phyloP scores from a whole-genome alignment of 2,329 filamentous ascomycete species.

The Incumbomyces delicatus region DNA sequence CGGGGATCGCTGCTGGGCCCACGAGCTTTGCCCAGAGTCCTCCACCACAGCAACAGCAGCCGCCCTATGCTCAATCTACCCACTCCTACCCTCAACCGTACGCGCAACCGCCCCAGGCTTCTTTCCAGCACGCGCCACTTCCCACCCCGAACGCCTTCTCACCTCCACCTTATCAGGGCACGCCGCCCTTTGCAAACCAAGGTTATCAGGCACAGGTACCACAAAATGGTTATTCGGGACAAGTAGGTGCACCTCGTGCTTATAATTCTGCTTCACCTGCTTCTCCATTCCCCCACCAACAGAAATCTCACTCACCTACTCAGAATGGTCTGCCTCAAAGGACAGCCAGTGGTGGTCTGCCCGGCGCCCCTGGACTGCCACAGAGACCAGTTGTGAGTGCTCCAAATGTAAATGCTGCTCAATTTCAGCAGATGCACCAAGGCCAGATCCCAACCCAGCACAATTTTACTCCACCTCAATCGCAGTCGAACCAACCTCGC shows the following conservation, averaged over 20 bases:
- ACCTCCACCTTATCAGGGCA: conserved; percentile 19
- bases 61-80: conserved; percentile 4
- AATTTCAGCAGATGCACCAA: conserved; percentile 50
- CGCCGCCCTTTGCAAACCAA: conserved; percentile 29
- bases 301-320: conserved; percentile 25
- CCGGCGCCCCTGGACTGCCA: conserved; percentile 48
- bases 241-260: conserved; percentile 24
- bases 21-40: conserved; percentile 4
- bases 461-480: conserved; percentile 15
- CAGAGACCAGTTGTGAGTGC: conserved; percentile 51
- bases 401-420: conserved; percentile 42
- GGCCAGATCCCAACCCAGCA: conserved; percentile 34
- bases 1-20: conserved; percentile 11
- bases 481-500: not conserved
- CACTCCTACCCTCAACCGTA: conserved; percentile 14
- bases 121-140: conserved; percentile 17
- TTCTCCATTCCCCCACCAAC: conserved; percentile 32
- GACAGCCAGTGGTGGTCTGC: conserved; percentile 46
- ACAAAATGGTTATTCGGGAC: conserved; percentile 27
- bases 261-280: conserved; percentile 34
- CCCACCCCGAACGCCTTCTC: conserved; percentile 25
- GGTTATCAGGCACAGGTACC: conserved; percentile 25
- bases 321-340: conserved; percentile 30
- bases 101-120: conserved; percentile 15
- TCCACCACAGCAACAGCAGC: conserved; percentile 7